phyloP scores from a whole-genome alignment of 2,329 filamentous ascomycete species.

The Scedosporium boydii region DNA sequence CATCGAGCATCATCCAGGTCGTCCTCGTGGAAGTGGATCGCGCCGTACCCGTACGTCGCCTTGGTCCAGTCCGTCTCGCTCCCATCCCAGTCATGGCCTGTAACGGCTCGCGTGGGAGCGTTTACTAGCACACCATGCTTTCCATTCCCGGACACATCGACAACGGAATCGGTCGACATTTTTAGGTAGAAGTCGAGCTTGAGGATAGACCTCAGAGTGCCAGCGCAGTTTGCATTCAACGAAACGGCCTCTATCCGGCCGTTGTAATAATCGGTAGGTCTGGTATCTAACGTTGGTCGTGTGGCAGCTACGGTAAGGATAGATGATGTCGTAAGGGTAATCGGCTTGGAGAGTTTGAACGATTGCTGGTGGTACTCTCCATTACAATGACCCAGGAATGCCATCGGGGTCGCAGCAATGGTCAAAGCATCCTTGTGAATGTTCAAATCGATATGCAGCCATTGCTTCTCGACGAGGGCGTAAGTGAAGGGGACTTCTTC shows the following conservation, averaged over 20 bases:
- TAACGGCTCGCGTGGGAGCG: constrained; percentile 22
- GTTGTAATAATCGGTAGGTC: constrained; percentile 11
- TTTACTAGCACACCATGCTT: constrained; percentile 21
- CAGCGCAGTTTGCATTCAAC: too few species aligned
- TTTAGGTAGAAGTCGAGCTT: constrained; percentile 15
- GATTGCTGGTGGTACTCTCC: neutral
- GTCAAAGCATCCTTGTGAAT: neutral
- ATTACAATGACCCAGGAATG: neutral
- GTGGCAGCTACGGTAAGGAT: constrained; percentile 6
- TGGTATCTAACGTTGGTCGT: neutral
- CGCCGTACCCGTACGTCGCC: constrained; percentile 23
- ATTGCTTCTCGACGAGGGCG: neutral
- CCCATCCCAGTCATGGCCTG: constrained; percentile 22
- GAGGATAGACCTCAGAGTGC: too few species aligned
- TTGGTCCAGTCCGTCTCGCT: constrained; percentile 21
- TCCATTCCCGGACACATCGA: constrained; percentile 16
- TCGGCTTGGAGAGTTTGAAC: neutral
- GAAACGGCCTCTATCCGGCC: constrained; percentile 12
- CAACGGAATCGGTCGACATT: constrained; percentile 16
- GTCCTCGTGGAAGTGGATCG: constrained; percentile 28
- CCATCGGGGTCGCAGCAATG: neutral
- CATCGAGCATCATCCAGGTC: constrained; percentile 25
- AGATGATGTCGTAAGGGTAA: neutral
- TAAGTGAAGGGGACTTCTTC: neutral
- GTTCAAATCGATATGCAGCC: neutral